Conservation (phyloP, 2,329 filamentous ascomycete species). For the Penicillium sp. region DNA sequence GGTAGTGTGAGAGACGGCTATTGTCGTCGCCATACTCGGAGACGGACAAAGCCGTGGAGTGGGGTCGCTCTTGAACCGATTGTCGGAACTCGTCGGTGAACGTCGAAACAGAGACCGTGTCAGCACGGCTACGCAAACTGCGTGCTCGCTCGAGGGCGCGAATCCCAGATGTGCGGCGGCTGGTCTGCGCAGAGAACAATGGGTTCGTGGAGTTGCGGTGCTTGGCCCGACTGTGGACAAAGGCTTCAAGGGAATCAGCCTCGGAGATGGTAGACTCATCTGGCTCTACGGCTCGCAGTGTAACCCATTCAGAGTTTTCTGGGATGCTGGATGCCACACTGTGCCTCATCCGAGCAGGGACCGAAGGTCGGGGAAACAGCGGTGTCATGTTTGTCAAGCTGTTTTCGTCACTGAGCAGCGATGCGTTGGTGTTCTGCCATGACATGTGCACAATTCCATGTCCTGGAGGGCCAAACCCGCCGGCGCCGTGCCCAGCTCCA, state of each 20-base stretch:
- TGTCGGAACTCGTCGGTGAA: constrained; percentile 33
- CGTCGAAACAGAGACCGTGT: constrained; percentile 35
- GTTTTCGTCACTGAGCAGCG: constrained; percentile 37
- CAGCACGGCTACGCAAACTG: constrained; percentile 36
- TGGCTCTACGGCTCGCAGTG: constrained; percentile 31
- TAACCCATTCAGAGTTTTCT: constrained; percentile 29
- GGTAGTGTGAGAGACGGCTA: constrained; percentile 32
- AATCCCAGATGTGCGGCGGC: constrained; percentile 31
- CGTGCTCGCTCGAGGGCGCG: constrained; percentile 37
- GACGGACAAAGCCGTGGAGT: constrained; percentile 35
- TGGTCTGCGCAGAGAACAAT: constrained; percentile 37
- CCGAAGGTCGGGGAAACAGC: constrained; percentile 37
- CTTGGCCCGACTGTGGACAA: constrained; percentile 40
- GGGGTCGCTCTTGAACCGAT: constrained; percentile 32
- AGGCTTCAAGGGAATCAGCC: constrained; percentile 39
- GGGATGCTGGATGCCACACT: constrained; percentile 30
- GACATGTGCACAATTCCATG: constrained; percentile 36
- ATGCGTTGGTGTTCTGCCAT: constrained; percentile 39
- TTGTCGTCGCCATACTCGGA: constrained; percentile 38
- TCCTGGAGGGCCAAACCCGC: constrained; percentile 38
- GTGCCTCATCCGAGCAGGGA: constrained; percentile 25
- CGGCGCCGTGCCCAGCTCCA: constrained; percentile 43
- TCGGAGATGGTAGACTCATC: constrained; percentile 34
- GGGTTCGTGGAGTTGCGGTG: constrained; percentile 40
- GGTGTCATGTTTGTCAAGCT: constrained; percentile 37